Percentiles rank a stretch among this genome's conserved stretches.
Conservation (phyloP, 345 rosid species). For the Eucalyptus coolabah region DNA sequence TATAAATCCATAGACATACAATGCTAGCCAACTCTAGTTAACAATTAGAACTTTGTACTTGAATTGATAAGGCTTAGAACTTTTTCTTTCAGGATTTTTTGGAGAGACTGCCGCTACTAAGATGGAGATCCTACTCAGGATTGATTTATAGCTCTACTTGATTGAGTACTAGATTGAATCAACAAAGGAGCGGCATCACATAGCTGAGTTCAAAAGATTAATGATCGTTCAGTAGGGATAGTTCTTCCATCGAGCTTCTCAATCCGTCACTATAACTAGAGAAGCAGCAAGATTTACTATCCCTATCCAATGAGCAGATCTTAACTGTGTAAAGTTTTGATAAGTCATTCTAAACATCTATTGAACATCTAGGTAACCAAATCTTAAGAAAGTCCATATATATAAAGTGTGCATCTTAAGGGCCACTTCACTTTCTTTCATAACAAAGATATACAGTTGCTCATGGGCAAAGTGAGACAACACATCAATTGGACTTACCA, state of each 20-base stretch:
- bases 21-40: not conserved
- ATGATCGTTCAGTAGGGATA: not conserved
- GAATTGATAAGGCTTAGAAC: not conserved
- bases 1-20: not conserved
- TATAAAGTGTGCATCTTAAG: not conserved
- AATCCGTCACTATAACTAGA: not conserved
- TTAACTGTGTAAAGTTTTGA: not conserved
- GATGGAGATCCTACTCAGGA: not conserved
- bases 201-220: not conserved
- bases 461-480: not conserved
- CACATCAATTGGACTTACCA: constrained; percentile 19
- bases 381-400: not conserved
- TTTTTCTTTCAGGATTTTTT: not conserved
- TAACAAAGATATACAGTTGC: not conserved
- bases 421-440: not conserved
- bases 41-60: not conserved
- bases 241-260: not conserved
- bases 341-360: not conserved
- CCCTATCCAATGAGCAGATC: not conserved
- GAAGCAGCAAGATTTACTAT: not conserved
- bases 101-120: not conserved
- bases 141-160: not conserved
- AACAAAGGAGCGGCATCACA: not conserved
- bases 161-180: not conserved
- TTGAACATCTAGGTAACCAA: not conserved